A percentile compares a stretch with the other conserved stretches of the same genome.
Conservation (phyloP, 176 grass and related monocot genomes). For the Lolium multiflorum region DNA sequence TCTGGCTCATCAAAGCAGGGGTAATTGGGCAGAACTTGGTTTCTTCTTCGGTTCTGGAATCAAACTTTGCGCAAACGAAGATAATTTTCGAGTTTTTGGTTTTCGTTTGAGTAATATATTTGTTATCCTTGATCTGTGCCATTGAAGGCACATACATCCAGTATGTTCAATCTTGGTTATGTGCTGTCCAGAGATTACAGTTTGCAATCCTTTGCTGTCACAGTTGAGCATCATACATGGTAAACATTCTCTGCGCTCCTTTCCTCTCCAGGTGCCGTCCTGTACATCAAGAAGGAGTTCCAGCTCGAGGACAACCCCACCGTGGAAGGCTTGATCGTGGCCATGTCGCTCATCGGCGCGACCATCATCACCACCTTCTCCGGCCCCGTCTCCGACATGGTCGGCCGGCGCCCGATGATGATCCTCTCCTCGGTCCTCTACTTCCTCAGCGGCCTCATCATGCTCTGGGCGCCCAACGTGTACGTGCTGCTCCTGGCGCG, state of each 20-base stretch:
- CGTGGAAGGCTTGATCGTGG: conserved; percentile 85
- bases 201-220: conserved; percentile 27
- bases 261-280: conserved; percentile 66
- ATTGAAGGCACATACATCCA: no score
- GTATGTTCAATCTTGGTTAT: neutral
- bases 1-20: neutral
- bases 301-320: conserved; percentile 68
- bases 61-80: neutral
- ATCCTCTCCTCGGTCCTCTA: conserved; percentile 78
- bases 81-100: neutral
- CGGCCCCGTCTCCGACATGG: conserved; percentile 70
- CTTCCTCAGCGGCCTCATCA: conserved; percentile 78
- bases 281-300: conserved; percentile 95
- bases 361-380: conserved; percentile 89
- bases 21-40: neutral
- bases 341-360: conserved; percentile 91
- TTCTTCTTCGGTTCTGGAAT: neutral
- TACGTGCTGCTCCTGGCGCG: conserved; percentile 82
- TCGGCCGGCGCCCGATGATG: conserved; percentile 81
- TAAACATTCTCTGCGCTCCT: neutral
- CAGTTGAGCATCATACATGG: neutral
- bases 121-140: conserved; percentile 35
- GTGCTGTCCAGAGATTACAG: neutral
- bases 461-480: conserved; percentile 89
- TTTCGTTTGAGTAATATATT: neutral